These are phyloP conservation scores for Trichoderma hamatum DNA, from an alignment of 2,329 filamentous ascomycete genomes.

Conservation along the genomic window DNA sequence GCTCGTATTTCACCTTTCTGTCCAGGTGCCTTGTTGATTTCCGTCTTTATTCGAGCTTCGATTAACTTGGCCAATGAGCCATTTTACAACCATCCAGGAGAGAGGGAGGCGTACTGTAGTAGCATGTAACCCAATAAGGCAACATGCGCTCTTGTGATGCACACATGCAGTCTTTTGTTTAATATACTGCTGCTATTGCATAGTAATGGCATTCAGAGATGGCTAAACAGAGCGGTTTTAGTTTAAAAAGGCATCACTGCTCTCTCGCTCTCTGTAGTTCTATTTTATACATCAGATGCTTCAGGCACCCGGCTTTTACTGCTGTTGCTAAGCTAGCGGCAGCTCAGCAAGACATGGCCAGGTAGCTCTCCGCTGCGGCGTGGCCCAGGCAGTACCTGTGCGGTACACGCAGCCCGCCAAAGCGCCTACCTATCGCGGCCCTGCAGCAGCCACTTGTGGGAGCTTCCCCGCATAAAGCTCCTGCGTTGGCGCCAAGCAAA, in stretches of 20 bases:
- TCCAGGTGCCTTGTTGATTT: neutral
- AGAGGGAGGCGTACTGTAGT: neutral
- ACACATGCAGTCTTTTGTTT: neutral
- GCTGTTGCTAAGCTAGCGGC: neutral
- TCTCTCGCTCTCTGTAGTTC: neutral
- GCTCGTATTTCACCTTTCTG: neutral
- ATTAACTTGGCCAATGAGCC: neutral
- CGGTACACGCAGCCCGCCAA: neutral
- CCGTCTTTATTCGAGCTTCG: neutral
- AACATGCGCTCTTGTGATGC: neutral
- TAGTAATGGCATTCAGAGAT: neutral
- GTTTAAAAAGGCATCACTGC: neutral
- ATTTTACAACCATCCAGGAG: neutral
- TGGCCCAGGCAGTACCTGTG: neutral
- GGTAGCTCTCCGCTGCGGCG: neutral
- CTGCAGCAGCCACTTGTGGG: slow-evolving; percentile 6
- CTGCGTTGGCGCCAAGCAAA: slow-evolving; percentile 27
- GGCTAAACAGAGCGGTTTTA: neutral
- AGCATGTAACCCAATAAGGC: neutral
- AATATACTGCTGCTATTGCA: neutral
- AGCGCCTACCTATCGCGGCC: slow-evolving; percentile 3
- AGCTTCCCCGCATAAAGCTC: slow-evolving; percentile 29
- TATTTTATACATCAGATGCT: neutral
- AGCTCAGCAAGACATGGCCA: neutral
- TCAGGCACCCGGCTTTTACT: neutral